Evolutionary conservation across 2,329 filamentous ascomycete genomes (phyloP).

Genomic region (Talaromyces marneffei): DNA sequence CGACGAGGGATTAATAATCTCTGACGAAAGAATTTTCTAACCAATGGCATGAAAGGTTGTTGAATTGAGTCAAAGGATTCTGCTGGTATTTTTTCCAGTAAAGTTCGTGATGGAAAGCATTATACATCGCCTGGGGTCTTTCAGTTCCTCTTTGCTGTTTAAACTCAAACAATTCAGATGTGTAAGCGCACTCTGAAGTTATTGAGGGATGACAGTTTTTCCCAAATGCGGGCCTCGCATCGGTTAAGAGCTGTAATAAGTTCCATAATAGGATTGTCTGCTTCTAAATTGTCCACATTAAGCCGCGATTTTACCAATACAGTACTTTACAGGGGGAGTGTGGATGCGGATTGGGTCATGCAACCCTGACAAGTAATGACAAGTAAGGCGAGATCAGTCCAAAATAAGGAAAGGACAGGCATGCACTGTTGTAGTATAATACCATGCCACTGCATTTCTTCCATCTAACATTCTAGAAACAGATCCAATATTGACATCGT

Average conservation of each 20-base stretch:
- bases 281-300: background rate
- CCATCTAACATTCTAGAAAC: conserved; percentile 1
- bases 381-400: background rate
- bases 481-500: background rate
- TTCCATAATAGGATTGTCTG: background rate
- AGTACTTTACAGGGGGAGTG: background rate
- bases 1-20: background rate
- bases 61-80: background rate
- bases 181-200: background rate
- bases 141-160: background rate
- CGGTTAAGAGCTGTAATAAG: background rate
- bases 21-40: background rate
- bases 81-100: background rate
- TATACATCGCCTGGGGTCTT: background rate
- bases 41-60: background rate
- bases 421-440: conserved; percentile 3
- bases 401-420: background rate
- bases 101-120: background rate
- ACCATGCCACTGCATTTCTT: background rate
- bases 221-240: background rate
- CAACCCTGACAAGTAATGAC: background rate
- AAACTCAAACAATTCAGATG: background rate
- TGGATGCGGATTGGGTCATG: background rate
- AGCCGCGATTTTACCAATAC: background rate
- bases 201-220: background rate